These are phyloP conservation scores for Pichia rugopelliculosa DNA, from an alignment of 805 yeast species.

Conservation along the genomic window DNA sequence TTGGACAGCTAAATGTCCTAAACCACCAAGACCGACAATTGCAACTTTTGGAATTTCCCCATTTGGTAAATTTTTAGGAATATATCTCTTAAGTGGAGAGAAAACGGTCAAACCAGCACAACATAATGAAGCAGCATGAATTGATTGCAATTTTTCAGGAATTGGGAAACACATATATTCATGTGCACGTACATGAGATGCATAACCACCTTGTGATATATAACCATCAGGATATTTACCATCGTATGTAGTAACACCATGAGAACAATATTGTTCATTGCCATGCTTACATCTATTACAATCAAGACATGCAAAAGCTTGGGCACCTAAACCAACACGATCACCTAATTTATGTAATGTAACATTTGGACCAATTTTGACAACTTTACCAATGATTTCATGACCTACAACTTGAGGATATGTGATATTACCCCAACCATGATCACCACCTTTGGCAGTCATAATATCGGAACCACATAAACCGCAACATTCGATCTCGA, in stretches of 20 bases:
- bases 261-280: constrained; percentile 41
- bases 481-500: constrained; percentile 56
- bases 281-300: constrained; percentile 31
- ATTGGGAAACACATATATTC: constrained; percentile 40
- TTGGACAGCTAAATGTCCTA: constrained; percentile 41
- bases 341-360: constrained; percentile 35
- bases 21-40: constrained; percentile 40
- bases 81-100: constrained; percentile 40
- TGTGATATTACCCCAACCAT: constrained; percentile 38
- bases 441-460: constrained; percentile 39
- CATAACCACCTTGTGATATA: constrained; percentile 37
- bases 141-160: constrained; percentile 36
- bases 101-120: constrained; percentile 47
- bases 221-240: constrained; percentile 30
- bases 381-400: constrained; percentile 37
- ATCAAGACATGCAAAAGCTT: constrained; percentile 31
- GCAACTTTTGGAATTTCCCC: constrained; percentile 33
- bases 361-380: constrained; percentile 32
- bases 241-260: constrained; percentile 38
- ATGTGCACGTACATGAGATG: constrained; percentile 41
- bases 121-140: constrained; percentile 41
- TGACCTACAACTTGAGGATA: constrained; percentile 45
- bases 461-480: constrained; percentile 61
- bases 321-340: constrained; percentile 41
- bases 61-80: constrained; percentile 21